phyloP scores from a whole-genome alignment of 1,284 basidiomycete genomes.

The Cutaneotrichosporon sp. region DNA sequence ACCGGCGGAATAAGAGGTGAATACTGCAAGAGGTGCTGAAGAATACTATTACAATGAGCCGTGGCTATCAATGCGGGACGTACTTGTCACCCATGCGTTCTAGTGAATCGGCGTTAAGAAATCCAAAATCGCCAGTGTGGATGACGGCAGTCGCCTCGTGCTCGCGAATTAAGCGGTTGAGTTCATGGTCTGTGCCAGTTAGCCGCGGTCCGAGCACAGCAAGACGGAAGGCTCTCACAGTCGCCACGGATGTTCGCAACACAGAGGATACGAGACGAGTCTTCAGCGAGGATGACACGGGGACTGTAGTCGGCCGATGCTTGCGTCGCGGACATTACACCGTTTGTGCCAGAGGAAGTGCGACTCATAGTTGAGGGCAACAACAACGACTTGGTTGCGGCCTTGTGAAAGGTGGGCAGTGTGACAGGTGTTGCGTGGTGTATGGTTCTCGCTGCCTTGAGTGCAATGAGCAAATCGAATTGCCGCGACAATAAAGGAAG shows the following conservation, averaged over 20 bases:
- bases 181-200: conserved; percentile 54
- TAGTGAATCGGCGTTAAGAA: conserved; percentile 80
- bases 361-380: conserved; percentile 1
- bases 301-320: conserved; percentile 18
- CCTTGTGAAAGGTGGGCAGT: too few relatives aligned
- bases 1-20: conserved; percentile 85
- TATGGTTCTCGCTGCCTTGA: too few relatives aligned
- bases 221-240: conserved; percentile 34
- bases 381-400: too few relatives aligned
- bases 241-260: conserved; percentile 89
- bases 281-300: conserved; percentile 36
- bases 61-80: conserved; percentile 16
- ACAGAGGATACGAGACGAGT: conserved; percentile 80
- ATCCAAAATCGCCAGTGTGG: conserved; percentile 99
- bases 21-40: conserved; percentile 94
- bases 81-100: conserved; percentile 84
- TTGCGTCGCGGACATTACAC: conserved; percentile 14
- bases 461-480: too few relatives aligned
- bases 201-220: conserved; percentile 1
- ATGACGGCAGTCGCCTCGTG: conserved; percentile 88
- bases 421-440: too few relatives aligned
- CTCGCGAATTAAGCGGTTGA: conserved; percentile 87
- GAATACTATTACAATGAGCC: conserved; percentile 53
- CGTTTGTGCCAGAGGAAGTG: conserved; percentile 10
- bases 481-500: too few relatives aligned